phyloP scores from a whole-genome alignment of 352 stramenopile genomes.

The Globisporangium polare region DNA sequence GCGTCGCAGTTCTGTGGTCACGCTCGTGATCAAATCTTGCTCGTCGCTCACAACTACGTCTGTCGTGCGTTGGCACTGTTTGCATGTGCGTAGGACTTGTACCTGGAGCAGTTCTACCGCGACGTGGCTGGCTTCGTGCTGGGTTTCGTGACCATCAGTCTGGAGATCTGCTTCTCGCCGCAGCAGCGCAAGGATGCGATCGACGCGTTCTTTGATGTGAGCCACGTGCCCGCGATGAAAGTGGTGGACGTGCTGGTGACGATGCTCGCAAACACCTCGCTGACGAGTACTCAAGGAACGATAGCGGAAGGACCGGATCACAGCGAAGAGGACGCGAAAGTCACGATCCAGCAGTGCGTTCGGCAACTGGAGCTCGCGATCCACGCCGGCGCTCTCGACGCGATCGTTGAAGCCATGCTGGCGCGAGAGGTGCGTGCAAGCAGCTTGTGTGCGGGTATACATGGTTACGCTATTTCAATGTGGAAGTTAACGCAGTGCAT shows the following conservation, averaged over 20 bases:
- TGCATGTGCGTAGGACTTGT: conserved; percentile 32
- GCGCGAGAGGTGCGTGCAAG: conserved; percentile 20
- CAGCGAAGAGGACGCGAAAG: conserved; percentile 24
- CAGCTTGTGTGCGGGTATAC: neutral
- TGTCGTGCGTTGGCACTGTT: neutral
- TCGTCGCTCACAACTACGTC: neutral
- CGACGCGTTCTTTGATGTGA: conserved; percentile 54
- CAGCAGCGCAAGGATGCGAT: conserved; percentile 38
- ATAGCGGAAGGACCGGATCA: conserved; percentile 1
- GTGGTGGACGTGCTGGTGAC: conserved; percentile 29
- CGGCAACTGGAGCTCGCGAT: conserved; percentile 39
- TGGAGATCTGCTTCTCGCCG: conserved; percentile 46
- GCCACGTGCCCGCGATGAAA: conserved; percentile 30
- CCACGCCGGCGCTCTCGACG: conserved; percentile 20
- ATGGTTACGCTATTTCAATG: neutral
- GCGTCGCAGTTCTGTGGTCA: neutral
- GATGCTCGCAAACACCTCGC: conserved; percentile 27
- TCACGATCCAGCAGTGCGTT: conserved; percentile 41
- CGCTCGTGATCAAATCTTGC: neutral
- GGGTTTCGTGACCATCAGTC: conserved; percentile 43
- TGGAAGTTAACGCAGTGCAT: neutral
- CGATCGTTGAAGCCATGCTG: conserved; percentile 35
- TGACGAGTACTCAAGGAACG: neutral
- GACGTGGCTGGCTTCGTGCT: conserved; percentile 51
- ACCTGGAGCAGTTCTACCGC: conserved; percentile 51